phyloP scores from a whole-genome alignment of 2,329 filamentous ascomycete genomes.

The Claviceps maximensis region DNA sequence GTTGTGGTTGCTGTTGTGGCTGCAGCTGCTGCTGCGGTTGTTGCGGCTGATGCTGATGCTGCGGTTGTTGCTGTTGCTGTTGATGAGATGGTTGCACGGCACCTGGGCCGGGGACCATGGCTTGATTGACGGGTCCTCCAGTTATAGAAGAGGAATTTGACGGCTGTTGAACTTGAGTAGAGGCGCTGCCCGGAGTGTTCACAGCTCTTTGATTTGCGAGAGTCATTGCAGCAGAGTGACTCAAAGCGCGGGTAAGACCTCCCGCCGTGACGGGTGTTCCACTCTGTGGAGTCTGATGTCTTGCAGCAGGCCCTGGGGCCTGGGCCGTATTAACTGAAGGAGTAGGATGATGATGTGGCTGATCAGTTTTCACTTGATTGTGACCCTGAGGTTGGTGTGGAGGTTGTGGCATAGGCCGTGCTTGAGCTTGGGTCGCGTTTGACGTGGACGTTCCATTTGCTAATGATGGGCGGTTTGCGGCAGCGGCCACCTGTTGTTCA shows the following conservation, averaged over 20 bases:
- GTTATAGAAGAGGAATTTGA: slow-evolving; percentile 12
- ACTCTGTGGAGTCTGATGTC: slow-evolving; percentile 37
- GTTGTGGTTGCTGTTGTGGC: slow-evolving; percentile 21
- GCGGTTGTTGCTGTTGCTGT: slow-evolving; percentile 9
- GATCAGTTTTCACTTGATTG: slow-evolving; percentile 18
- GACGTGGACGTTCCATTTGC: slow-evolving; percentile 15
- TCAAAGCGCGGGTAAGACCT: slow-evolving; percentile 29
- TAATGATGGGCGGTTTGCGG: slow-evolving; percentile 16
- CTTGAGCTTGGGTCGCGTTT: slow-evolving; percentile 13
- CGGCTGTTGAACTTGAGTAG: slow-evolving; percentile 18
- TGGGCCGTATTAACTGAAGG: slow-evolving; percentile 35
- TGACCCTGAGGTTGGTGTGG: slow-evolving; percentile 15
- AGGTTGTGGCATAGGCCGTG: slow-evolving; percentile 15
- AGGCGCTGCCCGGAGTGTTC: slow-evolving; percentile 20
- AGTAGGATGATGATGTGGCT: slow-evolving; percentile 17
- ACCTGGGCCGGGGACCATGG: slow-evolving; percentile 21
- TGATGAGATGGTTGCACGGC: slow-evolving; percentile 22
- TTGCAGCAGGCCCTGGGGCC: slow-evolving; percentile 25
- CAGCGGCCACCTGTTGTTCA: slow-evolving; percentile 21
- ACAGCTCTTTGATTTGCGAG: slow-evolving; percentile 31
- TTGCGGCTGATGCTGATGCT: slow-evolving; percentile 19
- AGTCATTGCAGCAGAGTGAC: slow-evolving; percentile 36
- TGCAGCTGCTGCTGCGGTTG: slow-evolving; percentile 13
- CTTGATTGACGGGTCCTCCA: slow-evolving; percentile 17
- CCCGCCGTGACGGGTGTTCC: slow-evolving; percentile 25